These are phyloP conservation scores for Annulohypoxylon maeteangense DNA, from an alignment of 495 filamentous ascomycete genomes.

Conservation along the genomic window DNA sequence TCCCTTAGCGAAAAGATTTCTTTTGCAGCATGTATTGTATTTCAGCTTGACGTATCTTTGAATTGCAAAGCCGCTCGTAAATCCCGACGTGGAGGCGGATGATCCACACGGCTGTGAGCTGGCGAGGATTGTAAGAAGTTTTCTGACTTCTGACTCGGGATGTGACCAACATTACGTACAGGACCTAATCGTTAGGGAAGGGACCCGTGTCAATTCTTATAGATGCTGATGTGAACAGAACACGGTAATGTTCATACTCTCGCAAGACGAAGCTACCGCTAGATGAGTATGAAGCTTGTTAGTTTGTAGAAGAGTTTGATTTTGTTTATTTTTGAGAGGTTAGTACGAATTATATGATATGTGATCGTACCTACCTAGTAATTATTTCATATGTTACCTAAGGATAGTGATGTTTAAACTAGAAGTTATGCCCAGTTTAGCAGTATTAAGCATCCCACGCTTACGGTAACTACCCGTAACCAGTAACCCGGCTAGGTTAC, in stretches of 20 bases:
- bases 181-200: slow-evolving; percentile 1
- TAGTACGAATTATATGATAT: slow-evolving; percentile 6
- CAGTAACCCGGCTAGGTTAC: slow-evolving; percentile 6
- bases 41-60: slow-evolving; percentile 26
- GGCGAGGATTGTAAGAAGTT: slow-evolving; percentile 26
- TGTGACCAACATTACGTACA: slow-evolving; percentile 32
- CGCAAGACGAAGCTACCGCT: background rate
- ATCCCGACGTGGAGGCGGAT: slow-evolving; percentile 39
- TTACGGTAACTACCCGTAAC: slow-evolving; percentile 30
- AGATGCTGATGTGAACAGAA: background rate
- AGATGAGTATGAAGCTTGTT: background rate
- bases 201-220: background rate
- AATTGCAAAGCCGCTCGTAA: slow-evolving; percentile 29
- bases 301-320: background rate
- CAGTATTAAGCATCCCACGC: slow-evolving; percentile 20
- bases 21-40: slow-evolving; percentile 7
- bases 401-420: background rate
- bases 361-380: background rate
- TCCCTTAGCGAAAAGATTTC: slow-evolving; percentile 11
- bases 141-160: slow-evolving; percentile 27
- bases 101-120: slow-evolving; percentile 35
- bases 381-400: slow-evolving; percentile 10
- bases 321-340: background rate
- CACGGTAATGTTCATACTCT: background rate
- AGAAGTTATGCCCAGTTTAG: background rate